Evolutionary conservation across 2,329 filamentous ascomycete species (phyloP).

Genomic region (Thielaviopsis euricoi): DNA sequence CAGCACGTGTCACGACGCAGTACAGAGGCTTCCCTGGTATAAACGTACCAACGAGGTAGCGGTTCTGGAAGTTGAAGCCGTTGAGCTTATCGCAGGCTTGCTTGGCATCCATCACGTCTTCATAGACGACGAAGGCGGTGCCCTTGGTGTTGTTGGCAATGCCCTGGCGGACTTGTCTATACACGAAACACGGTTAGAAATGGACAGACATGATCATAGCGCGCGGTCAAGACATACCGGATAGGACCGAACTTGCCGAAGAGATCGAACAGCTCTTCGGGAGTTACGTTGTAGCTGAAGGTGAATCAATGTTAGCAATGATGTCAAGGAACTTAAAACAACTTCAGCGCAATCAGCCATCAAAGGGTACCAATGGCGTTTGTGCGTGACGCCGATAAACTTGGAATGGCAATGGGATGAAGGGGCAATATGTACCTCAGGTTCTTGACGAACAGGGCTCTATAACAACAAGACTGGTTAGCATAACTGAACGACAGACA

Average conservation of each 20-base stretch:
- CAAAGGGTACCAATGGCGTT: background rate
- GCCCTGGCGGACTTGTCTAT: conserved; percentile 92
- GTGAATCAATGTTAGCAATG: conserved; percentile 5
- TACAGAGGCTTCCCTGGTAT: background rate
- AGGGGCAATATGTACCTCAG: conserved; percentile 52
- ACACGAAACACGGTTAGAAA: conserved; percentile 6
- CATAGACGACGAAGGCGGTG: conserved; percentile 97
- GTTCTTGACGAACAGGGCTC: conserved; percentile 99
- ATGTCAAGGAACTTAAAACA: background rate
- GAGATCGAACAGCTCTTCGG: conserved; percentile 95
- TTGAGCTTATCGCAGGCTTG: conserved; percentile 98
- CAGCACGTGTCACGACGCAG: background rate
- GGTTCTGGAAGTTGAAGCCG: conserved; percentile 99
- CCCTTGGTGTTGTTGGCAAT: conserved; percentile 96
- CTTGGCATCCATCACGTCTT: conserved; percentile 98
- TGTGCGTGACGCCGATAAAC: background rate
- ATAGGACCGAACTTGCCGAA: conserved; percentile 96
- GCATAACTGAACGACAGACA: background rate
- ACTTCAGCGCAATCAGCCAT: background rate
- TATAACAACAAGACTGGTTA: conserved; percentile 22
- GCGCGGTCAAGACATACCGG: conserved; percentile 44
- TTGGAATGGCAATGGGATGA: background rate
- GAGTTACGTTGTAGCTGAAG: conserved; percentile 88
- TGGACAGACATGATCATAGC: background rate
- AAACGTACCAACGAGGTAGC: conserved; percentile 85